Conservation (phyloP, 1,284 basidiomycete species). For the Ganoderma lucidum region DNA sequence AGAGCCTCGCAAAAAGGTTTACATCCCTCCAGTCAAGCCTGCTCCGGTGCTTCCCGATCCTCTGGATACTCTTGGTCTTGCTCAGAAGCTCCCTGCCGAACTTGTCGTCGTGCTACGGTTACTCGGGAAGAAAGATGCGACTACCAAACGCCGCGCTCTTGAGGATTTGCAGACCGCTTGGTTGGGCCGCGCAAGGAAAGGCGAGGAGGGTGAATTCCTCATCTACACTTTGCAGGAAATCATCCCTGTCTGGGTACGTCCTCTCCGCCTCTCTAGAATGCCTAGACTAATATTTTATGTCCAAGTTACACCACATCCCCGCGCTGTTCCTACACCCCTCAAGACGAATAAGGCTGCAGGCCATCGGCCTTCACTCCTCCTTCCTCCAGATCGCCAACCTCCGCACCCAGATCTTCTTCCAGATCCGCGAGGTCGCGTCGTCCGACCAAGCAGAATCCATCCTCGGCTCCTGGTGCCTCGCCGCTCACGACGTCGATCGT, state of each 20-base stretch:
- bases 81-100: conserved; percentile 80
- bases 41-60: conserved; percentile 89
- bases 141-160: conserved; percentile 87
- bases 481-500: conserved; percentile 78
- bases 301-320: conserved; percentile 86
- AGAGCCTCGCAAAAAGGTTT: conserved; percentile 79
- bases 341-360: conserved; percentile 76
- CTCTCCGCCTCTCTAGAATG: background rate
- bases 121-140: conserved; percentile 91
- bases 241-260: conserved; percentile 89
- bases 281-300: conserved; percentile 1
- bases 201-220: conserved; percentile 52
- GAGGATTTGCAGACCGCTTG: conserved; percentile 84
- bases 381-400: conserved; percentile 67
- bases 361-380: conserved; percentile 75
- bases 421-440: conserved; percentile 62
- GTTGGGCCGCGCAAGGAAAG: conserved; percentile 60
- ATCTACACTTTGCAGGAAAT: conserved; percentile 63
- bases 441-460: conserved; percentile 71
- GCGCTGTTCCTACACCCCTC: conserved; percentile 85
- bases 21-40: conserved; percentile 89
- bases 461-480: conserved; percentile 84
- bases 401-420: conserved; percentile 64
- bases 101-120: conserved; percentile 85
- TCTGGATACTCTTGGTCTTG: conserved; percentile 88